Evolutionary conservation across 805 yeast species (phyloP), one percentile per base, ranked within the genome.

Genomic region (Metschnikowia orientalis): DNA sequence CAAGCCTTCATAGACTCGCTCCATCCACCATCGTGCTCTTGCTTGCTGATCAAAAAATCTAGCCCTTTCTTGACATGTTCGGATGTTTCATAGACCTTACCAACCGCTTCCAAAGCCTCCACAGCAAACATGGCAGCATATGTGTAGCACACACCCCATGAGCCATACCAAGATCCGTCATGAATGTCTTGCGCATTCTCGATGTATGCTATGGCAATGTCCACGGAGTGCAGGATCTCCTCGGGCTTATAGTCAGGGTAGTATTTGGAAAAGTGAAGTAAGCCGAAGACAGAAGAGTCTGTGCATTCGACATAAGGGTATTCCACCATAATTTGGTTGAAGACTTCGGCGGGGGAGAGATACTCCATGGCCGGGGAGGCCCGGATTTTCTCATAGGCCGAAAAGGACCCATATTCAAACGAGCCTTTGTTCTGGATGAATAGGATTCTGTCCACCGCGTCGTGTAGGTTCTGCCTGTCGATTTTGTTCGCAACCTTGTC

Each of bases 271-370:
- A 88, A 92, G 54, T 81, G 83, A 0, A 84, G 79, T 38, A 92
- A 65, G 0, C 98, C 98, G 21, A 92, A 62, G 5, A 92, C 95
- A 1, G 90, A 79, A 0, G 97, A 89, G 59, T 94, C 98, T 0
- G 97, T 88, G 57, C 99, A 92, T 58, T 92, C 99, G 13, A 94
- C 97, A 53, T 92, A 92, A 0, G 98, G 97, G 55, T 86, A 92
- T 58, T 92, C 99, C 16, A 92, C 95, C 99, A 92, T 92, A 38
- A 92, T 92, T 48, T 92, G 89, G 37, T 95, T 95, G 61, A 92
- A 92, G 0, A 92, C 98, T 56, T 92, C 98, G 1, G 98, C 99
- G 0, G 98, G 97, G 47, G 90, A 90, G 37, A 92, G 62, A 32
- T 59, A 50, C 54, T 92, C 99, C 38, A 92, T 51, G 23, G 77